These are phyloP conservation scores for Endocarpon pusillum DNA, from an alignment of 495 filamentous ascomycete species.

Conservation along the genomic window DNA sequence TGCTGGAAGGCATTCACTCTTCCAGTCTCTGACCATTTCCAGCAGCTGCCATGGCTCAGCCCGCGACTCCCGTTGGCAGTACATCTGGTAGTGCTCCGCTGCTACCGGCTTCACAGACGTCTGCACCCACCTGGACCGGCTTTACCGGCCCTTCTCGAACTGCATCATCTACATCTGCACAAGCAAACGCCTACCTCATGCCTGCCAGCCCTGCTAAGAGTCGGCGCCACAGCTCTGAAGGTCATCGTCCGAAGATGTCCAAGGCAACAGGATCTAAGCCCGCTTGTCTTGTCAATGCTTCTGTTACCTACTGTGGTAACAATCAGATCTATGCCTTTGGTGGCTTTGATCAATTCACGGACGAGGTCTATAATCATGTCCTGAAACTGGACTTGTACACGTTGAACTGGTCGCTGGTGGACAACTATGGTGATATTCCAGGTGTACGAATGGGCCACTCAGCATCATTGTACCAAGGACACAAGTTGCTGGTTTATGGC, in stretches of 20 bases:
- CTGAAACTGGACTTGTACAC: slow-evolving; percentile 69
- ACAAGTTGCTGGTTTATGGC: slow-evolving; percentile 89
- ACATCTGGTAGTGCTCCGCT: too few relatives aligned
- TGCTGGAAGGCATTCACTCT: too few relatives aligned
- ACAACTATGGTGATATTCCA: slow-evolving; percentile 97
- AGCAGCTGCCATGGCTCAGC: too few relatives aligned
- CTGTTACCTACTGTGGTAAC: slow-evolving; percentile 89
- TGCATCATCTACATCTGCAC: too few relatives aligned
- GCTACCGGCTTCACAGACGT: too few relatives aligned
- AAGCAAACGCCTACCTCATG: slow-evolving; percentile 68
- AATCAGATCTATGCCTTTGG: slow-evolving; percentile 96
- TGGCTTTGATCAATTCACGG: slow-evolving; percentile 97
- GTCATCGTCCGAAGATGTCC: slow-evolving; percentile 65
- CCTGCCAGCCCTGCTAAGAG: slow-evolving; percentile 54
- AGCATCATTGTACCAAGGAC: slow-evolving; percentile 81
- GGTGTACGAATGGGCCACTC: slow-evolving; percentile 98
- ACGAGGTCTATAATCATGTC: slow-evolving; percentile 98
- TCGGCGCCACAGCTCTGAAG: slow-evolving; percentile 41
- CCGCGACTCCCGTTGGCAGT: too few relatives aligned
- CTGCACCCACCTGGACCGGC: too few relatives aligned
- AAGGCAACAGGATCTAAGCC: slow-evolving; percentile 73
- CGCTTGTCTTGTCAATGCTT: slow-evolving; percentile 91
- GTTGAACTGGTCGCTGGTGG: slow-evolving; percentile 84
- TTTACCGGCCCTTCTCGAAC: too few relatives aligned
- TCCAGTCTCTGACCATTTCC: too few relatives aligned